phyloP scores from a whole-genome alignment of 2,329 filamentous ascomycete genomes.

The Neofusicoccum cordaticola region DNA sequence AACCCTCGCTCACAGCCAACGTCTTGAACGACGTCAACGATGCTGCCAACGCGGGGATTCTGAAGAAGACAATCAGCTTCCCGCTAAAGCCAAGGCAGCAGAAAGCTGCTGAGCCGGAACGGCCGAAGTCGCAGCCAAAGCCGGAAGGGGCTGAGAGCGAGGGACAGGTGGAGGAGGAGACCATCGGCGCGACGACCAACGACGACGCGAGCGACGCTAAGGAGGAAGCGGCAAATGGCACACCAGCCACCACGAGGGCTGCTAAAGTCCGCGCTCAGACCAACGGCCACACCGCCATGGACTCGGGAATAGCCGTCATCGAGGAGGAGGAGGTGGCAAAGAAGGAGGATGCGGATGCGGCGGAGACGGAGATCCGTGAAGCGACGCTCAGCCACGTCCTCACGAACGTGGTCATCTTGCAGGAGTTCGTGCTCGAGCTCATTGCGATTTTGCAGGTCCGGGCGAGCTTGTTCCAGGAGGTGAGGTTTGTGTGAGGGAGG shows the following conservation, averaged over 20 bases:
- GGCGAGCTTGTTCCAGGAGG: slow-evolving; percentile 48
- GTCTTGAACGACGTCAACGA: slow-evolving; percentile 16
- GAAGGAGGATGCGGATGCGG: slow-evolving; percentile 20
- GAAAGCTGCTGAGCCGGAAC: neutral
- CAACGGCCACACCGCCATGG: too few relatives aligned
- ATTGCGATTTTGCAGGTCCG: slow-evolving; percentile 48
- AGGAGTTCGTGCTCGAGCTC: slow-evolving; percentile 51
- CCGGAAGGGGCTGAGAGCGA: neutral
- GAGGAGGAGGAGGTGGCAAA: slow-evolving; percentile 15
- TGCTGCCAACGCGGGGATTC: slow-evolving; percentile 26
- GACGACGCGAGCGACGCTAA: too few relatives aligned
- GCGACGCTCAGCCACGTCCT: slow-evolving; percentile 49
- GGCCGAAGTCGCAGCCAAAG: neutral
- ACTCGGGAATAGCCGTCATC: too few relatives aligned
- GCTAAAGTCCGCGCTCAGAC: too few relatives aligned
- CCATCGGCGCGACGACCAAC: neutral
- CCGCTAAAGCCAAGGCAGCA: slow-evolving; percentile 18
- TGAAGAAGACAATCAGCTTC: slow-evolving; percentile 36
- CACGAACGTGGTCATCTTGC: slow-evolving; percentile 50
- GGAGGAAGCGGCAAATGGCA: too few relatives aligned
- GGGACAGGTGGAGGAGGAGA: neutral
- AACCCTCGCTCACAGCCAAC: neutral
- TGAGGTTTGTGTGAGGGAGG: slow-evolving; percentile 32
- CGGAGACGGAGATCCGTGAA: slow-evolving; percentile 32
- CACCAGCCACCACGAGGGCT: too few relatives aligned